These are phyloP conservation scores for Allium fistulosum DNA, from an alignment of 106 monocot species.

Conservation along the genomic window DNA sequence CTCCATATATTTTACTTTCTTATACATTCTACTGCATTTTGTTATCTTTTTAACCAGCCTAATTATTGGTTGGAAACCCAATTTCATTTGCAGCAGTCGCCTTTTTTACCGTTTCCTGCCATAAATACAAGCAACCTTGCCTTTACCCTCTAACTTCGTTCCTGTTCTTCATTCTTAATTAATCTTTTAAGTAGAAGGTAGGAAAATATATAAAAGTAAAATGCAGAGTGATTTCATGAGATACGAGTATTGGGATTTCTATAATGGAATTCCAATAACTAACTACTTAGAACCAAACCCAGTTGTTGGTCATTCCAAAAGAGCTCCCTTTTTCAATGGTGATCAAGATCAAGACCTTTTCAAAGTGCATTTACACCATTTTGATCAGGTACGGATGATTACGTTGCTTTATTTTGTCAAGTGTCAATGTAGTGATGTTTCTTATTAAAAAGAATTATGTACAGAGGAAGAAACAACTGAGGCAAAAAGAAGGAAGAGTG, in stretches of 20 bases:
- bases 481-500: neutral
- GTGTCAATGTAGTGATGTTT: neutral
- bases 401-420: neutral
- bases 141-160: neutral
- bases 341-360: constrained; percentile 26
- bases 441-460: constrained; percentile 8
- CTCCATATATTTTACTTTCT: neutral
- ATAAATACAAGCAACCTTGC: neutral
- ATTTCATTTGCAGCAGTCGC: too few species aligned
- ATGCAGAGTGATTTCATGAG: neutral
- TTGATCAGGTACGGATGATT: neutral
- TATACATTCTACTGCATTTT: neutral
- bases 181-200: neutral
- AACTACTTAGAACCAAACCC: constrained; percentile 8
- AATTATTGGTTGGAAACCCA: neutral
- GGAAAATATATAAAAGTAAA: neutral
- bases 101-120: neutral
- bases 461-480: neutral
- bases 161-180: neutral
- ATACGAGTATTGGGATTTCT: constrained; percentile 4
- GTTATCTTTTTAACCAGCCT: neutral
- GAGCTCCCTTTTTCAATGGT: constrained; percentile 9
- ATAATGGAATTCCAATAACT: constrained; percentile 18
- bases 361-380: constrained; percentile 9
- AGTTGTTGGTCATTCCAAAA: neutral